Evolutionary conservation across 768 basidiomycete genomes (phyloP).

Genomic region (Leccinum disarticulatum): DNA sequence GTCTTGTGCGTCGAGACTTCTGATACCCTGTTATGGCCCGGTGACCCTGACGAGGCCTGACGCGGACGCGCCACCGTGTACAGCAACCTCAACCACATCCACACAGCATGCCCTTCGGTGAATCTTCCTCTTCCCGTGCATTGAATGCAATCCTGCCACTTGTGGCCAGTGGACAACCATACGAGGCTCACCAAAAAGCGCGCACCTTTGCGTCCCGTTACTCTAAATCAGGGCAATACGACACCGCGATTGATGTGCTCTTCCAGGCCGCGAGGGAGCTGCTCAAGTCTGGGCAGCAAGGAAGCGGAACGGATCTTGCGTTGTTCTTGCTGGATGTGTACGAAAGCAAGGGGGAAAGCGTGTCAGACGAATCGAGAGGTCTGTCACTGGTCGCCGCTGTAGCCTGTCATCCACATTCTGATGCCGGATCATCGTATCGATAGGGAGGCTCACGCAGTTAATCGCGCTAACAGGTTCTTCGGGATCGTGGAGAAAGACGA

Average conservation of each 20-base stretch:
- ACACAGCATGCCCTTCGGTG: slow-evolving; percentile 25
- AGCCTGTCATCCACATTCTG: not conserved
- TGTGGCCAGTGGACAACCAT: slow-evolving; percentile 68
- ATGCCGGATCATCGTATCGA: not conserved
- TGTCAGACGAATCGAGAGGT: slow-evolving; percentile 84
- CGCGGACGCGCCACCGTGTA: not conserved
- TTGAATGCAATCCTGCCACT: slow-evolving; percentile 75
- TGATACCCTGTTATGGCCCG: slow-evolving; percentile 18
- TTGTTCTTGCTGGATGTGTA: slow-evolving; percentile 83
- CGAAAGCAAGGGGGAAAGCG: slow-evolving; percentile 65
- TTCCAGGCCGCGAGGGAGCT: slow-evolving; percentile 89
- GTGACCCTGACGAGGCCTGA: not conserved
- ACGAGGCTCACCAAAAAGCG: slow-evolving; percentile 96
- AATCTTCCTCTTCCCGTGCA: slow-evolving; percentile 56
- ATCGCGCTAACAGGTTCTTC: slow-evolving; percentile 79
- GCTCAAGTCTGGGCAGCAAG: slow-evolving; percentile 83
- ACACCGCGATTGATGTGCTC: slow-evolving; percentile 88
- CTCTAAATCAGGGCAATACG: slow-evolving; percentile 74
- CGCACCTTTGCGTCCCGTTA: slow-evolving; percentile 92
- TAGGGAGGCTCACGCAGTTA: slow-evolving; percentile 89
- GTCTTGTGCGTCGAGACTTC: slow-evolving; percentile 16
- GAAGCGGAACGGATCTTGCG: slow-evolving; percentile 87
- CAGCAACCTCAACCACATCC: slow-evolving; percentile 9
- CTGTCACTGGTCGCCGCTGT: slow-evolving; percentile 24
- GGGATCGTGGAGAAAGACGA: slow-evolving; percentile 88